Evolutionary conservation across 768 basidiomycete species (phyloP), one percentile per base, ranked within the genome.

Genomic region (Hygrophorus pudorinus): DNA sequence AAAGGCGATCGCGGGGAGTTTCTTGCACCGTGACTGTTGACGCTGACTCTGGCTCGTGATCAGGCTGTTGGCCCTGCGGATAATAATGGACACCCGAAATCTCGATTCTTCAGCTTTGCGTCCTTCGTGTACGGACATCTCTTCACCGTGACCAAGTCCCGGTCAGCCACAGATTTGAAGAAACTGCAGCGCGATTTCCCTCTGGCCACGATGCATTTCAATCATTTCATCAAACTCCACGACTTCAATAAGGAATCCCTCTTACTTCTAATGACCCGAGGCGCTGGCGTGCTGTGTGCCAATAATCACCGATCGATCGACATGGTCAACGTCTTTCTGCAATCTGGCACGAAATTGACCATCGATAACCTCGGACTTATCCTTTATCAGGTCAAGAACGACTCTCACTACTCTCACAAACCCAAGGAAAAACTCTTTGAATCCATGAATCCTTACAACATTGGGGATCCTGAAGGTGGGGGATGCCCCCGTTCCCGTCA

Each of bases 211-310:
- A 51, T 61, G 32, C 51, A 61, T 46, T 65, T 63, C 53, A 63
- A 53, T 37, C 61, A 65, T 47, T 61, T 55, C 52, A 48, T 65
- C 51, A 59, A 59, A 41, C 55, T 59, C 10, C 48, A 58, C 39
- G n/a, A 46, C 48, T 20, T 47, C 61, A 16, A 48, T 56, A 42
- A 35, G 35, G 32, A n/a, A 51, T 38, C 53, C 45, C 41, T 52
- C 61, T n/a, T 45, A 39, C 35, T 32, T 31, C n/a, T 52, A 31
- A 47, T 58, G 38, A 39, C 24, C 10, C 52, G 57, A 14, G 54
- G 60, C 18, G 60, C 53, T 5, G 62, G 56, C 12, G 32, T 62
- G 29, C 41, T 59, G 28, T 63, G 60, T 39, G 53, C 55, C 11
- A 50, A 51, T 31, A 46, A 49, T 34, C 50, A 51, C 39, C 9